Conservation (phyloP, 2,329 filamentous ascomycete genomes). For the Chaetothyriales sp. region DNA sequence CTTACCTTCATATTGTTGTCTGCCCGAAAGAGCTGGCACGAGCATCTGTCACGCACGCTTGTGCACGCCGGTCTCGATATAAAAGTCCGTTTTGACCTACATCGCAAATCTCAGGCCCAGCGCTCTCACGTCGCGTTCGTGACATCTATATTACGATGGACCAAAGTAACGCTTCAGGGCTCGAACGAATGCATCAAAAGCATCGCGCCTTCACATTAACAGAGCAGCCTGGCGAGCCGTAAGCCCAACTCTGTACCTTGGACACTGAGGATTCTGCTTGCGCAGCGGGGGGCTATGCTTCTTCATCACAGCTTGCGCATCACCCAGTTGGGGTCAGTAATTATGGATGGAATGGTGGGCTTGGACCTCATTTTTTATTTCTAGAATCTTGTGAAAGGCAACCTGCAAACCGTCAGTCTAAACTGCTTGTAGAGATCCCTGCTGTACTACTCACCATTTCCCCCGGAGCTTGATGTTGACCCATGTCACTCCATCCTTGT, state of each 20-base stretch:
- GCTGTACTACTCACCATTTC: slow-evolving; percentile 53
- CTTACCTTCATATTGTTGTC: slow-evolving; percentile 15
- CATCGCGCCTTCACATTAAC: too few species aligned
- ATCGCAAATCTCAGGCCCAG: not conserved
- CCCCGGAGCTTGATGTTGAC: slow-evolving; percentile 66
- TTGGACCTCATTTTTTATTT: not conserved
- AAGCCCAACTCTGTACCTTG: not conserved
- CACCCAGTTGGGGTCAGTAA: not conserved
- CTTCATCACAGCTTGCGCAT: too few species aligned
- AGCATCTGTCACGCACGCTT: not conserved
- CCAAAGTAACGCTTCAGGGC: too few species aligned
- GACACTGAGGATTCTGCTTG: not conserved
- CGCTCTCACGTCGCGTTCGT: too few species aligned
- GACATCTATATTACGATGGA: too few species aligned
- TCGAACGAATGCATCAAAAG: too few species aligned
- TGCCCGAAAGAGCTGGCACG: slow-evolving; percentile 1
- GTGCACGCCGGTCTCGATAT: not conserved
- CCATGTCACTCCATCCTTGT: slow-evolving; percentile 68
- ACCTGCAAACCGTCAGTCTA: slow-evolving; percentile 19
- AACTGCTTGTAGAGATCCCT: not conserved
- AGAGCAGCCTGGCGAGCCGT: too few species aligned
- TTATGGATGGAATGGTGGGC: too few species aligned
- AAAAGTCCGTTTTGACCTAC: not conserved
- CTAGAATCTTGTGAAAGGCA: slow-evolving; percentile 36
- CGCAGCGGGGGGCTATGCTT: too few species aligned